Evolutionary conservation across 805 yeast species (phyloP).

Genomic region (Ogataea glucozyma): DNA sequence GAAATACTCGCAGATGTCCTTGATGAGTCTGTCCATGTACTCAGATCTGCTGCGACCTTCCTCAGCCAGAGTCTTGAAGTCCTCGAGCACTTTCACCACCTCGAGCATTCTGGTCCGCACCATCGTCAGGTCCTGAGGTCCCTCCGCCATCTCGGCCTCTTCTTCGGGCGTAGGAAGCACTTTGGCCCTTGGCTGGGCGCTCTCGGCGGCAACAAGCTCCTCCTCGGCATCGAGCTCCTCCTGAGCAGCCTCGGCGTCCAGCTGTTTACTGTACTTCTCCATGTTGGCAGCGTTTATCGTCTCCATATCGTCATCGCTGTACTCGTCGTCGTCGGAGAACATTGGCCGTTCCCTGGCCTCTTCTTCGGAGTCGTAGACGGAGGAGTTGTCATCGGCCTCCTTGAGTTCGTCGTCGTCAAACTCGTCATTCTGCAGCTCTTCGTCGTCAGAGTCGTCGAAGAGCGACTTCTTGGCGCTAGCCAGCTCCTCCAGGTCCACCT

Average conservation of each 20-base stretch:
- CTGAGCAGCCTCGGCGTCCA: slow-evolving; percentile 59
- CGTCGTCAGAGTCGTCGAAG: slow-evolving; percentile 74
- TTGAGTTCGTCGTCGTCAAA: slow-evolving; percentile 40
- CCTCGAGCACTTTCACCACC: slow-evolving; percentile 89
- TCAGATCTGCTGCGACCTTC: slow-evolving; percentile 86
- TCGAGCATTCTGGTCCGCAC: slow-evolving; percentile 94
- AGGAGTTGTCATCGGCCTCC: slow-evolving; percentile 38
- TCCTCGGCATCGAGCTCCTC: slow-evolving; percentile 64
- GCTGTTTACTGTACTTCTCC: slow-evolving; percentile 71
- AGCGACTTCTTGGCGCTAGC: slow-evolving; percentile 70
- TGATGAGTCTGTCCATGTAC: slow-evolving; percentile 72
- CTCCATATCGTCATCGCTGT: slow-evolving; percentile 64
- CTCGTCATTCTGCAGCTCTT: slow-evolving; percentile 49
- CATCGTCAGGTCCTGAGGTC: slow-evolving; percentile 74
- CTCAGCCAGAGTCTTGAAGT: slow-evolving; percentile 78
- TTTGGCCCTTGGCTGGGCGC: slow-evolving; percentile 70
- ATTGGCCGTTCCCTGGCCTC: slow-evolving; percentile 62
- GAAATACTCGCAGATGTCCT: slow-evolving; percentile 89
- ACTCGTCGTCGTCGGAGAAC: slow-evolving; percentile 81
- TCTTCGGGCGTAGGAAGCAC: slow-evolving; percentile 72
- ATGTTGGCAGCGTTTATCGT: slow-evolving; percentile 76
- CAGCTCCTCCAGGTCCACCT: slow-evolving; percentile 67
- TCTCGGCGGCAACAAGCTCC: slow-evolving; percentile 59
- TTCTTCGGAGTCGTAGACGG: slow-evolving; percentile 63
- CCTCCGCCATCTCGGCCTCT: slow-evolving; percentile 52